A percentile compares a stretch with the other conserved stretches of the same genome.
These are phyloP conservation scores for Candida railenensis DNA, from an alignment of 805 yeast genomes.

Conservation along the genomic window DNA sequence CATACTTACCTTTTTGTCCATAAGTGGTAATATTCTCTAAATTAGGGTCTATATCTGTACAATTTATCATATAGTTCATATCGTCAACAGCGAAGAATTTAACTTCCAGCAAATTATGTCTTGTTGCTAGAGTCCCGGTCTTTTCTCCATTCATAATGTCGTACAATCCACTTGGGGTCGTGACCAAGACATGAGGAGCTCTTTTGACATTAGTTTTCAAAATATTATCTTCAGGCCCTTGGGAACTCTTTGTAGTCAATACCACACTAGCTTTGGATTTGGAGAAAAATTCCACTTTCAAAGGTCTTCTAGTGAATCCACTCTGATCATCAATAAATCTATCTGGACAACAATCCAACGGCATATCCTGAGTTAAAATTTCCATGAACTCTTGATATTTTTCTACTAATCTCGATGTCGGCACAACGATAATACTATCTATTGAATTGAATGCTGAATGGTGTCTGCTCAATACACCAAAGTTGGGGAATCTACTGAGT, in stretches of 20 bases:
- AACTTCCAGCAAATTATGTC: conserved; percentile 5
- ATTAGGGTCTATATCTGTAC: conserved; percentile 11
- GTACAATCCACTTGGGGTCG: conserved; percentile 14
- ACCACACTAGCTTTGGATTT: conserved; percentile 3
- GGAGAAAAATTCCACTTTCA: conserved; percentile 14
- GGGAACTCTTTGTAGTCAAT: conserved; percentile 4
- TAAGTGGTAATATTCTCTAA: conserved; percentile 4
- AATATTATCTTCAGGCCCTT: too few species aligned
- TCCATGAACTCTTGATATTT: conserved; percentile 13
- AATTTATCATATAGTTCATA: conserved; percentile 14
- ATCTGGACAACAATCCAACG: conserved; percentile 22
- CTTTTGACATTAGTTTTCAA: too few species aligned
- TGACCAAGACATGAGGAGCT: conserved; percentile 17
- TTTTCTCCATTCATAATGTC: conserved; percentile 7
- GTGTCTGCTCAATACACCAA: conserved; percentile 10
- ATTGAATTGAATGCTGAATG: conserved; percentile 6
- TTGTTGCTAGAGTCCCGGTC: too few species aligned
- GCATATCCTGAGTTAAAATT: conserved; percentile 16
- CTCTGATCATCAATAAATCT: conserved; percentile 11
- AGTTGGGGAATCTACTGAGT: conserved; percentile 18
- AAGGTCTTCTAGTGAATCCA: conserved; percentile 14
- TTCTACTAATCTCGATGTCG: conserved; percentile 19
- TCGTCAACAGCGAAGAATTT: conserved; percentile 24
- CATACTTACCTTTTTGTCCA: conserved; percentile 15
- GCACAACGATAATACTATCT: conserved; percentile 23